phyloP scores from a whole-genome alignment of 768 basidiomycete genomes.

The Russula virescens region DNA sequence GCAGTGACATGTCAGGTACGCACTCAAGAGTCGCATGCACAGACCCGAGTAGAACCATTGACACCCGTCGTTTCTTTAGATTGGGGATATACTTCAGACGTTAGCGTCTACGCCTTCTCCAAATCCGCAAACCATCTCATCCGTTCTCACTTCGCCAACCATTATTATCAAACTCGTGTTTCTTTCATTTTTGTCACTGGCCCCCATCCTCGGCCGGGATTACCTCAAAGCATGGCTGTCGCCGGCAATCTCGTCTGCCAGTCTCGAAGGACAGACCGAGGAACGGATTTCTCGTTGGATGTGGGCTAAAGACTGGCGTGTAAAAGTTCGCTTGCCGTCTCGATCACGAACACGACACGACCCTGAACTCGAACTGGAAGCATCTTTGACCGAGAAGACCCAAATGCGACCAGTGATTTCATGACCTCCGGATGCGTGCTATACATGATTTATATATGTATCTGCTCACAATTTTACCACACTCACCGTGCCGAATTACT shows the following conservation, averaged over 20 bases:
- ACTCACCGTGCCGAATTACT: conserved; percentile 10
- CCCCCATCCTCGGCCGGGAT: conserved; percentile 77
- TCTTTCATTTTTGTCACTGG: conserved; percentile 76
- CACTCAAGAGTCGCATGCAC: conserved; percentile 6
- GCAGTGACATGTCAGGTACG: conserved; percentile 84
- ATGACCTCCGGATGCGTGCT: conserved; percentile 10
- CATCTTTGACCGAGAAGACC: conserved; percentile 13
- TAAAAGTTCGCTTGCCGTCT: conserved; percentile 51
- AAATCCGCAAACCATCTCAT: conserved; percentile 73
- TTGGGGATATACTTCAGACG: conserved; percentile 83
- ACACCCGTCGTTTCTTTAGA: conserved; percentile 37
- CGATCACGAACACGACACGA: conserved; percentile 40
- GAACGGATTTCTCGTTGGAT: conserved; percentile 46
- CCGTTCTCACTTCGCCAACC: conserved; percentile 75
- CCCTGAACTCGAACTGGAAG: conserved; percentile 14
- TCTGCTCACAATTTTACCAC: conserved; percentile 13
- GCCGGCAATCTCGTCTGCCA: conserved; percentile 25
- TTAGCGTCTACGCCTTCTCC: conserved; percentile 68
- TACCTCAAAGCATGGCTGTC: conserved; percentile 54
- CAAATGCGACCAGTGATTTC: background rate
- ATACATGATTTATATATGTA: conserved; percentile 12
- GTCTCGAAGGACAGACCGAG: conserved; percentile 28
- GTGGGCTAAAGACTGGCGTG: conserved; percentile 67
- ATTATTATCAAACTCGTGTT: conserved; percentile 80
- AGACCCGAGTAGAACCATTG: background rate